Percentiles rank a stretch among this genome's conserved stretches.
These are phyloP conservation scores for Umbelopsis sp. DNA, from an alignment of 192 early-diverging fungal genomes.

Conservation along the genomic window DNA sequence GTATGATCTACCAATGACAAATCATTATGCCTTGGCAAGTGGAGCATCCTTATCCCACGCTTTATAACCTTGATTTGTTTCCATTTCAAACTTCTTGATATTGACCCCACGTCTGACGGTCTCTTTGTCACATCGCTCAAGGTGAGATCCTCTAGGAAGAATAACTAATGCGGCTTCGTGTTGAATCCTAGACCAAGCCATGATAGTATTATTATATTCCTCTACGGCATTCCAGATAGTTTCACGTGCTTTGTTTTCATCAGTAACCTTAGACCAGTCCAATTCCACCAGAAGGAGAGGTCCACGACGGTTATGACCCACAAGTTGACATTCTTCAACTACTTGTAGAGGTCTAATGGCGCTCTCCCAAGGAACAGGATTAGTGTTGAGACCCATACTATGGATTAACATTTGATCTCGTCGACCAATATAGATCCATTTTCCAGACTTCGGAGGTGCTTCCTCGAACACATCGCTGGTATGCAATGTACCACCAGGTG, in stretches of 20 bases:
- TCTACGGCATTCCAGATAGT: neutral
- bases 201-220: neutral
- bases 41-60: neutral
- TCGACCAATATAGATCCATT: neutral
- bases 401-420: conserved; percentile 13
- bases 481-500: neutral
- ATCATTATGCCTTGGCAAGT: neutral
- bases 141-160: neutral
- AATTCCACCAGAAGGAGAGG: neutral
- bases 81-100: neutral
- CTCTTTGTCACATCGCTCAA: conserved; percentile 1
- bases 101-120: conserved; percentile 5
- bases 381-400: conserved; percentile 4
- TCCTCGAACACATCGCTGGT: conserved; percentile 14
- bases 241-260: neutral
- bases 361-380: conserved; percentile 3
- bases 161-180: neutral
- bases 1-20: no score
- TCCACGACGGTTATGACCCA: conserved; percentile 4
- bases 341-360: neutral
- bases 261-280: neutral
- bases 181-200: conserved; percentile 2
- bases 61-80: neutral
- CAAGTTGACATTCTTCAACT: neutral
- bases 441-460: neutral